Evolutionary conservation across 495 filamentous ascomycete genomes (phyloP).

Genomic region (Entonaema liquescens): DNA sequence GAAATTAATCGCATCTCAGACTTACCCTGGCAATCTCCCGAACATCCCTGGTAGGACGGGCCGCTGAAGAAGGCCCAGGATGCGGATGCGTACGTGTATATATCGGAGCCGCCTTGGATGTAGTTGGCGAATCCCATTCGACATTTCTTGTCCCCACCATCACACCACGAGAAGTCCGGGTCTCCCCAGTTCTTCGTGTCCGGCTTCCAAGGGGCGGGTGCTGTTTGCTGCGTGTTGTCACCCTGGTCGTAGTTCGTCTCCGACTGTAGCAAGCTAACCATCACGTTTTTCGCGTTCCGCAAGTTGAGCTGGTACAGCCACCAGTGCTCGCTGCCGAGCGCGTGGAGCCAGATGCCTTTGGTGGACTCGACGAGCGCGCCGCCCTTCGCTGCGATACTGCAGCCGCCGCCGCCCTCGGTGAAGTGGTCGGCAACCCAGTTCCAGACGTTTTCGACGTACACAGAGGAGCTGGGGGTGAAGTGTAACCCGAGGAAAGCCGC

Average conservation of each 20-base stretch:
- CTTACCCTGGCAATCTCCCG: conserved; percentile 49
- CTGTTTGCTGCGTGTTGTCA: conserved; percentile 65
- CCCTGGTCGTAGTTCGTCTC: conserved; percentile 92
- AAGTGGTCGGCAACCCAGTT: conserved; percentile 80
- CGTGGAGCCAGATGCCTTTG: conserved; percentile 70
- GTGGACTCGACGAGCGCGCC: conserved; percentile 67
- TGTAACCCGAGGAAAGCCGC: conserved; percentile 75
- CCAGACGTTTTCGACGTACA: conserved; percentile 76
- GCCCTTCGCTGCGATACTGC: conserved; percentile 51
- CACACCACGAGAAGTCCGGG: conserved; percentile 63
- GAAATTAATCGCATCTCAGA: conserved; percentile 8
- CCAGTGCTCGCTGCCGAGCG: conserved; percentile 77
- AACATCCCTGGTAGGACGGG: conserved; percentile 46
- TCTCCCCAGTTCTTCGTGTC: conserved; percentile 58
- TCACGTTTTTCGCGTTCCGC: conserved; percentile 74
- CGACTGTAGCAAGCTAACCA: conserved; percentile 81
- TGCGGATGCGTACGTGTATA: conserved; percentile 68
- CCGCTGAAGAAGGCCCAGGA: conserved; percentile 77
- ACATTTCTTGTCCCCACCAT: conserved; percentile 51
- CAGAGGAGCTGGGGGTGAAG: conserved; percentile 63
- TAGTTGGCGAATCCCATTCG: conserved; percentile 64
- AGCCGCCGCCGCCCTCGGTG: conserved; percentile 63
- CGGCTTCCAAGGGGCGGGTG: conserved; percentile 60
- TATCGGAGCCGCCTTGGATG: conserved; percentile 65
- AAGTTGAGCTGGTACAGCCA: conserved; percentile 81